Base-by-base conservation (phyloP, 371 early-diverging fungal genomes). In the Dinochytrium kinnereticum region DNA sequence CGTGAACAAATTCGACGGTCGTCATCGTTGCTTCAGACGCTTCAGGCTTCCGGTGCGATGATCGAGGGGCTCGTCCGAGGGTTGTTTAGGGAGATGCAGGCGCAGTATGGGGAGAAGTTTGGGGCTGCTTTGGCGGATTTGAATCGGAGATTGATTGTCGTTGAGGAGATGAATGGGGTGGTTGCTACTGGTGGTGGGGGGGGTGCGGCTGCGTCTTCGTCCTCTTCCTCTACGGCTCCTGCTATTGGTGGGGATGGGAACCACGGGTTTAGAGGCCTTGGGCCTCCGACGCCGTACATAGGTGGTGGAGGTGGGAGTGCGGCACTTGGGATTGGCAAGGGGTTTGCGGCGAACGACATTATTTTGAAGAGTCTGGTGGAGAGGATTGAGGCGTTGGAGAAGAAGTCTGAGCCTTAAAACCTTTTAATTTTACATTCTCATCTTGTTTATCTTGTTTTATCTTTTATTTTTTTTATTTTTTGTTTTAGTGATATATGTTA, bases 1-100 rank as follows among this genome's bases (percentile, higher is more conserved):
- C 90, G 91, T 72, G 93, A 92, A 61, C 93, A 93, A 78, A 88
- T 94, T 51, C 87, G 94, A 24, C 87, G 89, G 24, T 90, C 92
- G 1, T 84, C 91, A 0, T 85, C 91, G 1, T 74, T 94, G 40
- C 86, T 94, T n/a, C 91, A 92, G 71, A 92, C 93, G 1, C 80
- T 94, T 33, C 91, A 91, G 74, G 85, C 90, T 3, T 87, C 89
- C 0, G 89, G 89, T 24, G 86, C 88, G 17, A 92, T 92, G 81
- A 90, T 94, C 67, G 94, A 94, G 73, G 88, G 88, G 1, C 81
- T 94, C 51, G 90, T 93, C 24, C 85, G 91, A 13, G 85, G 83
- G 15, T 92, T 92, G 70, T 88, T 92, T 74, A 84, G 91, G 40
- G 93, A 94, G 73, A 85, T 91, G 78, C 91, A 92, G 65, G 53